phyloP scores from a whole-genome alignment of 1,284 basidiomycete species.

The Malassezia equina region DNA sequence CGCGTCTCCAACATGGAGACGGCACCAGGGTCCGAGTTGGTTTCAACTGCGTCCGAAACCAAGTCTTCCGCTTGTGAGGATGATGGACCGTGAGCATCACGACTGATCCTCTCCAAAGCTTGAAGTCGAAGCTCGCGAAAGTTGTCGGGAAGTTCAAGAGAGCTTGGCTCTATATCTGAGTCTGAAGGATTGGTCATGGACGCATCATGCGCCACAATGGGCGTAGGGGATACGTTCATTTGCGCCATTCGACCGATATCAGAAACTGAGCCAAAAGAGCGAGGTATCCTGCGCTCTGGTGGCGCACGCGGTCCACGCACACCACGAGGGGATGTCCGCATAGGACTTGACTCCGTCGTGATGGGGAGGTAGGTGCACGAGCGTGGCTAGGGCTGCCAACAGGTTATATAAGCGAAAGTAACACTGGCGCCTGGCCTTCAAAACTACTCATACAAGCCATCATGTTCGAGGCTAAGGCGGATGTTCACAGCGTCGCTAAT shows the following conservation, averaged over 20 bases:
- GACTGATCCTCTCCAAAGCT: background rate
- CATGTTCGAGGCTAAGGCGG: constrained; percentile 34
- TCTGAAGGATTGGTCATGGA: background rate
- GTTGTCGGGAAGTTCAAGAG: background rate
- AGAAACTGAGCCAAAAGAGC: background rate
- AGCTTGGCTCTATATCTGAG: background rate
- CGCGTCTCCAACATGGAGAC: background rate
- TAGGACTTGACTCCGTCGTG: background rate
- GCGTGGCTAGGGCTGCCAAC: background rate
- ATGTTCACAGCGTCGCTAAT: constrained; percentile 47
- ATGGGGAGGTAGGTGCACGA: background rate
- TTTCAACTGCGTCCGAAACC: background rate
- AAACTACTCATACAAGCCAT: constrained; percentile 8
- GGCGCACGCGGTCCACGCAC: constrained; percentile 4
- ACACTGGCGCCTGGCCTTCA: background rate
- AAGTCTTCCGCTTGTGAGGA: background rate
- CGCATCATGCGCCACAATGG: background rate
- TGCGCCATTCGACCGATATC: background rate
- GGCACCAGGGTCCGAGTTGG: background rate
- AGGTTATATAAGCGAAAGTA: background rate
- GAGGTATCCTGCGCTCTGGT: background rate
- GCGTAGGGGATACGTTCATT: background rate
- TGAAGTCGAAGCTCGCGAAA: constrained; percentile 7
- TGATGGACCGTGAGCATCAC: background rate
- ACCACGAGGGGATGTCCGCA: background rate